A percentile compares a stretch with the other conserved stretches of the same genome.
phyloP scores from a whole-genome alignment of 2,329 filamentous ascomycete genomes.

The Blastomyces percursus region DNA sequence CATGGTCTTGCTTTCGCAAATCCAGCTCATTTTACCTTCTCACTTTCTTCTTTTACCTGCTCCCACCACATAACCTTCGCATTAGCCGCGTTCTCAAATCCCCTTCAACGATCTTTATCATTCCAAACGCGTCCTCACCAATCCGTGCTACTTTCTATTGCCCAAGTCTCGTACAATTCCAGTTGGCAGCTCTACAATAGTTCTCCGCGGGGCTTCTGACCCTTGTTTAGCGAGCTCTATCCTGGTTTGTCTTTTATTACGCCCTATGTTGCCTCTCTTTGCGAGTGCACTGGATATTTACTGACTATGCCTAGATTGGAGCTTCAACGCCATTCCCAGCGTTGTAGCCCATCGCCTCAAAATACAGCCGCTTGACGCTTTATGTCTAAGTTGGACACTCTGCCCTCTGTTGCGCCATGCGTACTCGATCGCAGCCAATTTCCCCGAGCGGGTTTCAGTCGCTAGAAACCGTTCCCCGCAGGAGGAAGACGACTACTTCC shows the following conservation, averaged over 20 bases:
- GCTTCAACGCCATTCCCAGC: background rate
- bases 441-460: slow-evolving; percentile 26
- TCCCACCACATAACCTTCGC: background rate
- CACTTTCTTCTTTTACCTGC: background rate
- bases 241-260: background rate
- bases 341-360: background rate
- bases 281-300: background rate
- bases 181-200: background rate
- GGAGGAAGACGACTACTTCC: slow-evolving; percentile 10
- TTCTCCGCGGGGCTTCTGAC: background rate
- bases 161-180: background rate
- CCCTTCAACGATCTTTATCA: background rate
- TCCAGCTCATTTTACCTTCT: background rate
- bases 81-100: background rate
- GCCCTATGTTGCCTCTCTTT: background rate
- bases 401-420: slow-evolving; percentile 20
- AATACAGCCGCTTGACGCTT: background rate
- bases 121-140: background rate
- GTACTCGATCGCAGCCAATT: slow-evolving; percentile 29
- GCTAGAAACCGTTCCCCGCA: slow-evolving; percentile 19
- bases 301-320: background rate
- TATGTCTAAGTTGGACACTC: background rate
- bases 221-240: background rate
- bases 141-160: background rate
- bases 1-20: background rate